Evolutionary conservation across 208 protist genomes (phyloP).

Genomic region (Leishmania lainsoni): DNA sequence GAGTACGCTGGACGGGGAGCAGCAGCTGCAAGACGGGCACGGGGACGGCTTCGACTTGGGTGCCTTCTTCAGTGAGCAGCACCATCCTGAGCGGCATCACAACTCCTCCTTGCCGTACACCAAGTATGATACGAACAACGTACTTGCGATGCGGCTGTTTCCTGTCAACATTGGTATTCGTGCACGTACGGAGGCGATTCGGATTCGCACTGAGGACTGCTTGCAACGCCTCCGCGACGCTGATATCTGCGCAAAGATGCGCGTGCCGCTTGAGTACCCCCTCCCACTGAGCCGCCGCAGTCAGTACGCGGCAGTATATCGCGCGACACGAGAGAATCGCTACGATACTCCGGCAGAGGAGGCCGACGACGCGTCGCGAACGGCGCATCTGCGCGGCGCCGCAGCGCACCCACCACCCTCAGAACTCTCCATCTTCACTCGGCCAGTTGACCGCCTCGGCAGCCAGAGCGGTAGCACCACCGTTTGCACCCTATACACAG

Average conservation of each 20-base stretch:
- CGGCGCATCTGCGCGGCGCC: conserved; percentile 44
- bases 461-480: not conserved
- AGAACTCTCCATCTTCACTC: conserved; percentile 75
- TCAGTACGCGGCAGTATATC: conserved; percentile 7
- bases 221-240: conserved; percentile 50
- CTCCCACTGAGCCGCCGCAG: conserved; percentile 34
- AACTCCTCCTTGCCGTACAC: conserved; percentile 63
- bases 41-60: conserved; percentile 43
- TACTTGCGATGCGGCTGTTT: conserved; percentile 66
- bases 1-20: conserved; percentile 3
- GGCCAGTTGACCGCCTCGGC: conserved; percentile 36
- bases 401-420: conserved; percentile 60
- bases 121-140: conserved; percentile 58
- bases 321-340: not conserved
- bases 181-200: conserved; percentile 47
- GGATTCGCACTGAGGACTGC: conserved; percentile 68
- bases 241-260: conserved; percentile 46
- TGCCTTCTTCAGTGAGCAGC: conserved; percentile 34
- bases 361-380: not conserved
- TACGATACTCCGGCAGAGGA: not conserved
- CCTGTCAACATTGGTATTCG: conserved; percentile 67
- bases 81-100: conserved; percentile 62
- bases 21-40: not conserved
- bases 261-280: conserved; percentile 50
- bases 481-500: not conserved